phyloP scores from a whole-genome alignment of 164 flowering plant genomes.

The Protea cynaroides region DNA sequence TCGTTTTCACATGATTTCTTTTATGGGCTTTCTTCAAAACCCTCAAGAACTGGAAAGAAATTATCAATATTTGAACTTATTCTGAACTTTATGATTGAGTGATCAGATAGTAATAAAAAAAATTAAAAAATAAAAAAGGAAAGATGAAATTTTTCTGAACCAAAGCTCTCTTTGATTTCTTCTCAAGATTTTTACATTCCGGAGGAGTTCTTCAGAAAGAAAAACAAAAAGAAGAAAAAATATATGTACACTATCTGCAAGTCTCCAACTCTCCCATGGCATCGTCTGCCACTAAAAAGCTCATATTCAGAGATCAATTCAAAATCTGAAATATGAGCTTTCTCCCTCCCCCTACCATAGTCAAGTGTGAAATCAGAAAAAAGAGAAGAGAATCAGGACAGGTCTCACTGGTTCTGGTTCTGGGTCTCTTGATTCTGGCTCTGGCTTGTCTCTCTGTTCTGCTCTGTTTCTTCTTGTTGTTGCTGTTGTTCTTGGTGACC shows the following conservation, averaged over 20 bases:
- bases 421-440: slow-evolving; percentile 14
- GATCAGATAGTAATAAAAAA: too few relatives aligned
- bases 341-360: not conserved
- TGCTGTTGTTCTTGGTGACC: slow-evolving; percentile 8
- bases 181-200: not conserved
- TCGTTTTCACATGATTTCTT: too few relatives aligned
- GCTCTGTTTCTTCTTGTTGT: not conserved
- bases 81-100: too few relatives aligned
- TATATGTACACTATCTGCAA: not conserved
- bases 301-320: not conserved
- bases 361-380: slow-evolving; percentile 1
- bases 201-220: not conserved
- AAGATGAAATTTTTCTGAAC: too few relatives aligned
- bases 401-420: slow-evolving; percentile 13
- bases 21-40: too few relatives aligned
- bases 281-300: not conserved
- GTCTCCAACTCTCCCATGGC: not conserved
- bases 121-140: too few relatives aligned
- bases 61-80: too few relatives aligned
- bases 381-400: not conserved
- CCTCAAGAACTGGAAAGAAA: too few relatives aligned
- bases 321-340: slow-evolving; percentile 5
- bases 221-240: not conserved
- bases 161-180: not conserved
- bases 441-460: not conserved